Evolutionary conservation across 805 yeast genomes (phyloP).

Genomic region (Kregervanrija fluxuum): DNA sequence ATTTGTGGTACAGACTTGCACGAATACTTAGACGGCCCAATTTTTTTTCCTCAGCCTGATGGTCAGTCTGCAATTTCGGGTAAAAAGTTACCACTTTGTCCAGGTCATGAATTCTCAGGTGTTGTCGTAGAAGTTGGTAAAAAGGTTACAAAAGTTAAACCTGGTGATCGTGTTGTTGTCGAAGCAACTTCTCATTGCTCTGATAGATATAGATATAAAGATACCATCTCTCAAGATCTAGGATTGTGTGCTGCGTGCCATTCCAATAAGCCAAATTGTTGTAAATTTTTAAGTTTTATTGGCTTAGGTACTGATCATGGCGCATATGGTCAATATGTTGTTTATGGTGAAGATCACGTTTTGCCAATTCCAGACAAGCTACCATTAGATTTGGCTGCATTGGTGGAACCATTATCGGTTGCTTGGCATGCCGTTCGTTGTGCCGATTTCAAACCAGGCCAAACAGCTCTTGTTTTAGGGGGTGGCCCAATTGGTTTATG

Average conservation of each 20-base stretch:
- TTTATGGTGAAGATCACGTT: slow-evolving; percentile 30
- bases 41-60: slow-evolving; percentile 36
- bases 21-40: slow-evolving; percentile 52
- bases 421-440: slow-evolving; percentile 53
- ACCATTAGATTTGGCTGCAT: slow-evolving; percentile 36
- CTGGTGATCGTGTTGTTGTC: slow-evolving; percentile 55
- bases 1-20: slow-evolving; percentile 60
- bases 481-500: slow-evolving; percentile 62
- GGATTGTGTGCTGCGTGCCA: slow-evolving; percentile 36
- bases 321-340: slow-evolving; percentile 34
- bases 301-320: slow-evolving; percentile 49
- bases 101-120: slow-evolving; percentile 32
- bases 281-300: slow-evolving; percentile 34
- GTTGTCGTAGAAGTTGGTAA: slow-evolving; percentile 34
- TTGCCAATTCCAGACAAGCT: slow-evolving; percentile 26
- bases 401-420: slow-evolving; percentile 52
- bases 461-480: slow-evolving; percentile 45
- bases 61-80: slow-evolving; percentile 33
- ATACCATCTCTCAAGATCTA: slow-evolving; percentile 19
- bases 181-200: slow-evolving; percentile 54
- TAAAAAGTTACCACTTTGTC: slow-evolving; percentile 25
- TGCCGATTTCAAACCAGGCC: slow-evolving; percentile 36
- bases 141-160: slow-evolving; percentile 34
- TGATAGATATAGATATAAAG: slow-evolving; percentile 28
- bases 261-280: slow-evolving; percentile 38